Evolutionary conservation across 2,329 filamentous ascomycete species (phyloP), one percentile per base, ranked within the genome.

Genomic region (Hypoxylon sp.): DNA sequence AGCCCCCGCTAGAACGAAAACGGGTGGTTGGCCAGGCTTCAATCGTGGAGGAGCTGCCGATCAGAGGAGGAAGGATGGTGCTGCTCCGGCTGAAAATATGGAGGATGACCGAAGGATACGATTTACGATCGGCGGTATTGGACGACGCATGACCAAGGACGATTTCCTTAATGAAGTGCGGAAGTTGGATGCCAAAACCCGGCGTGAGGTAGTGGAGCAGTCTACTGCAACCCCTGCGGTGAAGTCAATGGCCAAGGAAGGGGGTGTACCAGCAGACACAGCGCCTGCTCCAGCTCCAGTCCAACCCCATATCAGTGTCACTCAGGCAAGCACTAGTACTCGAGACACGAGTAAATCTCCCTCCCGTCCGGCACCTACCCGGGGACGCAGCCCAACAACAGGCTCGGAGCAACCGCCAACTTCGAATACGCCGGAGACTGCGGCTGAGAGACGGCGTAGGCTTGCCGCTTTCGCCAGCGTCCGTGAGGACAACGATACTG

Each of bases 151-250:
- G 88, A 94, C 87, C 68, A 94, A 94, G 80, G 88, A 91, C 3
- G 92, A 94, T 75, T 95, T 96, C 76, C 89, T 96, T 67, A 83
- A 86, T 51, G 89, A 93, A 76, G 90, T 96, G 75, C 88, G 89
- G 70, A 87, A 89, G 70, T 84, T 95, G 66, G 92, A 95, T 76
- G 87, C 88, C 24, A 88, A 88, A 74, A 88, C 89, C 13, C 85
- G 86, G 5, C 82, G 81, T 37, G 84, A 88, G 65, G 83, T 88
- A 1, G 80, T 88, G 3, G 84, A 87, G 39, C 81, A 83, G 61
- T 87, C 86, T 0, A 80, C 75, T 4, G 86, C 85, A 1, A 81
- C 85, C 0, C 78, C 80, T 3, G 80, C 79, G 0, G 75, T 88
- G 72, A 88, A 88, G 78, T 80, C 79, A 4, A 75, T 85, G 17